phyloP scores from a whole-genome alignment of 768 basidiomycete species.

The Tylopilus balloui region DNA sequence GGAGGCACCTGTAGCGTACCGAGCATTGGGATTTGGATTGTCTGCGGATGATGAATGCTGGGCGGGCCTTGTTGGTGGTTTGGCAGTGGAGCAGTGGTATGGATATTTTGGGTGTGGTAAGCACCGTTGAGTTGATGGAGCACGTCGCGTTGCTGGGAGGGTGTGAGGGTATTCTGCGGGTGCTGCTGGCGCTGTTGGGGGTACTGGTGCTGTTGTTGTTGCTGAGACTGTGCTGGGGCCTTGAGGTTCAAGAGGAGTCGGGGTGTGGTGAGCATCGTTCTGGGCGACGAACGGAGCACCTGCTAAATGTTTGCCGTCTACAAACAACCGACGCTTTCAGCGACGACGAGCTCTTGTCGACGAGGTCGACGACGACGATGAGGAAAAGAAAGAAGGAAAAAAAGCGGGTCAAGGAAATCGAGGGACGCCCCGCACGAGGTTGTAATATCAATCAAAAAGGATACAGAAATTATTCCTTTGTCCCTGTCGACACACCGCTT shows the following conservation, averaged over 20 bases:
- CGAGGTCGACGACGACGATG: slow-evolving; percentile 2
- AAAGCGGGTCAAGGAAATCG: slow-evolving; percentile 11
- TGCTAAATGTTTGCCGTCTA: slow-evolving; percentile 26
- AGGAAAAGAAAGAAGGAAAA: slow-evolving; percentile 9
- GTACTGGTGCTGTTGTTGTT: slow-evolving; percentile 6
- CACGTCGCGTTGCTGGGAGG: slow-evolving; percentile 28
- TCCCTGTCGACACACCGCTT: slow-evolving; percentile 57
- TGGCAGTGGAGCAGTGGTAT: not conserved
- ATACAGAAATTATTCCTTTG: slow-evolving; percentile 80
- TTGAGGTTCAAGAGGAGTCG: slow-evolving; percentile 34
- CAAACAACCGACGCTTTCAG: slow-evolving; percentile 30
- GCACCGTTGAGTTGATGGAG: slow-evolving; percentile 26
- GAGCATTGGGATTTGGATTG: slow-evolving; percentile 64
- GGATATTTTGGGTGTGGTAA: slow-evolving; percentile 28
- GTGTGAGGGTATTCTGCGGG: slow-evolving; percentile 26
- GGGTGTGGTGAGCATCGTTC: slow-evolving; percentile 33
- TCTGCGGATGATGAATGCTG: slow-evolving; percentile 37
- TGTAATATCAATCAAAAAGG: slow-evolving; percentile 27
- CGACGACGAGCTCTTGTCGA: slow-evolving; percentile 12
- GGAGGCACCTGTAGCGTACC: slow-evolving; percentile 64
- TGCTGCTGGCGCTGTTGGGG: slow-evolving; percentile 25
- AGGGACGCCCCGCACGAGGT: slow-evolving; percentile 5
- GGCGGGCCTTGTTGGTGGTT: slow-evolving; percentile 25
- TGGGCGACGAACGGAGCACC: slow-evolving; percentile 15
- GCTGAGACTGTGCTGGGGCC: slow-evolving; percentile 21